Evolutionary conservation across 768 basidiomycete species (phyloP).

Genomic region (Hirschioporus abietinus): DNA sequence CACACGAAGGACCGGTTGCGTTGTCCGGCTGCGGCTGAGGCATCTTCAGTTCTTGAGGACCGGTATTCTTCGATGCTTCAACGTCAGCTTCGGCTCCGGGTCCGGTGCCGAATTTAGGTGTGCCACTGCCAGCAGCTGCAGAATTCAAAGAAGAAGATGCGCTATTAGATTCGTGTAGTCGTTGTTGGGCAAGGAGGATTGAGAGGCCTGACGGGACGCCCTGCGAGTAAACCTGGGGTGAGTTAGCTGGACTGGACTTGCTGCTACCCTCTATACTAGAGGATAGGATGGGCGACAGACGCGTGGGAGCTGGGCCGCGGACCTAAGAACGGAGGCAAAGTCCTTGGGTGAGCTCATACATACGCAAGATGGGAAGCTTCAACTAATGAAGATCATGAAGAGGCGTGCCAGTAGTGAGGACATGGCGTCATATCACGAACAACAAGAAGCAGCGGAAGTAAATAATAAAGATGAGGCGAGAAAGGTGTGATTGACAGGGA

Average conservation of each 20-base stretch:
- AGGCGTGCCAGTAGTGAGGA: neutral
- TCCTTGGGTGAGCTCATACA: neutral
- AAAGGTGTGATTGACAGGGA: neutral
- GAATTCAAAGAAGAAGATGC: slow-evolving; percentile 7
- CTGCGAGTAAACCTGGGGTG: slow-evolving; percentile 8
- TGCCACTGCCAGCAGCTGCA: neutral
- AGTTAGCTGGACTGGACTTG: slow-evolving; percentile 16
- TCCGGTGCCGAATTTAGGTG: neutral
- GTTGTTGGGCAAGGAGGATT: slow-evolving; percentile 27
- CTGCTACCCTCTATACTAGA: slow-evolving; percentile 3
- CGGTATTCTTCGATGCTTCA: neutral
- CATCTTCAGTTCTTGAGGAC: neutral
- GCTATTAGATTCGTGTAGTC: slow-evolving; percentile 4
- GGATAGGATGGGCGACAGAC: neutral
- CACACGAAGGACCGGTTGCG: neutral
- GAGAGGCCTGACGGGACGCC: slow-evolving; percentile 28
- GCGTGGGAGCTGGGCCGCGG: neutral
- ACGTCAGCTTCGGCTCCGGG: neutral
- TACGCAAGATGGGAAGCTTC: neutral
- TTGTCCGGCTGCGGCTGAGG: neutral
- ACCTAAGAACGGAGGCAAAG: neutral
- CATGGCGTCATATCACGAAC: neutral
- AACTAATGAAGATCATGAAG: neutral
- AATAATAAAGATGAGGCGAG: neutral
- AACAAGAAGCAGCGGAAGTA: neutral